Conservation (phyloP, 192 early-diverging fungal genomes). For the Entomortierella beljakovae region DNA sequence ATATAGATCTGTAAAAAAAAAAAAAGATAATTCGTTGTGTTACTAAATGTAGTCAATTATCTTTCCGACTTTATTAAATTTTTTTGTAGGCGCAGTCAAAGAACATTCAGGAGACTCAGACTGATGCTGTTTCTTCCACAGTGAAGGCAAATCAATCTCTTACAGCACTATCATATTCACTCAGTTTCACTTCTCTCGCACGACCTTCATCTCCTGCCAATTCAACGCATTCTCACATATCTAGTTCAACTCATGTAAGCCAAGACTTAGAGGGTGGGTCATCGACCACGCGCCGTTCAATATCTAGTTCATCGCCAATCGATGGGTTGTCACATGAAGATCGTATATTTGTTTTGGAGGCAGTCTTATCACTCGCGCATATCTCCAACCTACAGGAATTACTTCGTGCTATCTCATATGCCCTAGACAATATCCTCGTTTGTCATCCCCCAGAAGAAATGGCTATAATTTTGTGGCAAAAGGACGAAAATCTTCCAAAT, state of each 20-base stretch:
- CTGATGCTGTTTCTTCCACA: background rate
- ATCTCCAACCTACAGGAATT: conserved; percentile 35
- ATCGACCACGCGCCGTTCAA: background rate
- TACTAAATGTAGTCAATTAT: background rate
- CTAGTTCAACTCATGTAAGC: conserved; percentile 23
- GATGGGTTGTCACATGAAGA: conserved; percentile 25
- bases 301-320: background rate
- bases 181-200: conserved; percentile 1
- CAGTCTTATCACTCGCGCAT: conserved; percentile 22
- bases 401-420: conserved; percentile 32
- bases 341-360: conserved; percentile 39
- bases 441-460: conserved; percentile 52
- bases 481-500: conserved; percentile 27
- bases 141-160: conserved; percentile 10
- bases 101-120: background rate
- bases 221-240: conserved; percentile 23
- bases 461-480: conserved; percentile 53
- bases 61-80: background rate
- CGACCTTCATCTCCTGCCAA: conserved; percentile 32
- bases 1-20: no score
- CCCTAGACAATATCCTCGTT: conserved; percentile 38
- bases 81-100: background rate
- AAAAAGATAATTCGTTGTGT: no score
- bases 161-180: conserved; percentile 14
- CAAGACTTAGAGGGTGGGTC: conserved; percentile 27